Base-by-base conservation (phyloP, 73 alveolate genomes). In the Paramecium biaurelia region DNA sequence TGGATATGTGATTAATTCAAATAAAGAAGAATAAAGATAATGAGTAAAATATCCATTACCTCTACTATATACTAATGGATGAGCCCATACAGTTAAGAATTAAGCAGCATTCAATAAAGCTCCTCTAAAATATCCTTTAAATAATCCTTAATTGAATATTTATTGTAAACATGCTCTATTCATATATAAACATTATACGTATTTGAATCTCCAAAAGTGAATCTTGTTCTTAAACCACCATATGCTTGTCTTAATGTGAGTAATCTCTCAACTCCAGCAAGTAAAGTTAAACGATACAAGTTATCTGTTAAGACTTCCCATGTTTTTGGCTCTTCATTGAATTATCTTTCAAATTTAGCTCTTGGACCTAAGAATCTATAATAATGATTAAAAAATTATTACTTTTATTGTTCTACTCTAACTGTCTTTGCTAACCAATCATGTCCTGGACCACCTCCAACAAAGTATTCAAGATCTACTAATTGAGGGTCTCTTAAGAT, bases 51-150 rank as follows among this genome's bases (percentile, higher is more conserved):
- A 42, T 38, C 93, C 93, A 68, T 76, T 70, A 42, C 74, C 74
- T 70, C 84, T 38, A 34, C 92, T 70, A 56, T 82, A 89, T 12
- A 89, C 57, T 23, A 89, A 63, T 11, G 94, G 87, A 45, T 89
- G 88, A 32, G 85, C 85, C 58, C 84, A 63, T 23, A 56, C 84
- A 30, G 85, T 82, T 23, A 63, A 43, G 38, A 89, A 89, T 59
- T 89, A 72, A 38, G 74, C 79, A 9, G 84, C 58, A 70, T 70
- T 70, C 43, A 89, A 43, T 23, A 89, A 70, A 20, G 94, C 89
- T 45, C 94, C 94, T 43, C 94, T 76, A 42, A 89, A 89, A 89
- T 89, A 89, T 70, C 94, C 94, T n/a, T n/a, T 89, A 70, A 89
- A 89, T 23, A 70, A 57, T 45, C 94, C 94, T 42, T 82, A 37